Evolutionary conservation across 176 grass and related monocot genomes (phyloP), one percentile per base, ranked within the genome.

Genomic region (sorghum (Sorghum bicolor)): DNA sequence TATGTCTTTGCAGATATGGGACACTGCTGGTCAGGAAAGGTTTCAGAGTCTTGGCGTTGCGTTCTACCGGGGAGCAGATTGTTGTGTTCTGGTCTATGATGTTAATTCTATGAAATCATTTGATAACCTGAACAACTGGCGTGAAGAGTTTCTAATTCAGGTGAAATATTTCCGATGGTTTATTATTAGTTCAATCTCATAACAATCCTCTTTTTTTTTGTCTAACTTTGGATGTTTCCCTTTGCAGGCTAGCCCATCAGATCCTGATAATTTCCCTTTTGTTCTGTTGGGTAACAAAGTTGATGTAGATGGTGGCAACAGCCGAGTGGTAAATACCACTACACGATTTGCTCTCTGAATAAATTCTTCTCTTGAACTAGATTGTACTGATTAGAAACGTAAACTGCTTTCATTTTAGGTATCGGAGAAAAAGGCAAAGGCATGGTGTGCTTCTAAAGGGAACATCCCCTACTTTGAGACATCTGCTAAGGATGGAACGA

Each of bases 391-490:
- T 73, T 78, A 43, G n/a, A 80, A 84, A 60, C 33, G 11, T 47
- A 10, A 80, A 41, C 31, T 70, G 32, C 9, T 75, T 65, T 31
- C 2, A 17, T 81, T 91, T 73, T 41, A 98, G 96, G 93, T 98
- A 17, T 98, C 96, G 9, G 96, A 96, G 83, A 98, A 98, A 79
- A 98, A 98, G 85, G 93, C 89, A 64, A 96, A 86, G 83, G 85
- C 93, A 81, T 99, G 93, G 93, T 99, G 93, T 22, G 83, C 96
- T 75, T 96, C 96, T 1, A 99, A 99, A 82, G 93, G 96, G 29
- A 94, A 94, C 73, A 95, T 99, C 45, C 93, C 96, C 6, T 99
- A 96, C 86, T 96, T 99, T 47, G 96, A 96, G 78, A 99, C 96
- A 47, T 99, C 93, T 81, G 96, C 96, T 10, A 99, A 94, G 87